phyloP scores from a whole-genome alignment of 2,329 filamentous ascomycete genomes.

The Macrophomina phaseolina region DNA sequence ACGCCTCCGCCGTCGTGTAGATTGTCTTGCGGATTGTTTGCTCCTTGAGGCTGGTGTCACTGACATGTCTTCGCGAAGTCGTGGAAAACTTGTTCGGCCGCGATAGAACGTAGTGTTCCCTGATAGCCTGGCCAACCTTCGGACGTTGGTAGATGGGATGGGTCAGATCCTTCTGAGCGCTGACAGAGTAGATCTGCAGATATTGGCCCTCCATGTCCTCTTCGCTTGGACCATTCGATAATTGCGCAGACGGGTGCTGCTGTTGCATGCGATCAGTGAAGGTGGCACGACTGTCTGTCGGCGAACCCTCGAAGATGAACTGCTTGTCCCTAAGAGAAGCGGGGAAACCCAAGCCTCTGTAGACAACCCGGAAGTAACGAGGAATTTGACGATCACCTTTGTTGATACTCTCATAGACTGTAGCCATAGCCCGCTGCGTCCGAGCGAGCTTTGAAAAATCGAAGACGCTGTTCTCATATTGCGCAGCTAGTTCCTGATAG shows the following conservation, averaged over 20 bases:
- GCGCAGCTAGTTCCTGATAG: conserved; percentile 87
- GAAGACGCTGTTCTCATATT: conserved; percentile 88
- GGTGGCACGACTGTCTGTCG: conserved; percentile 75
- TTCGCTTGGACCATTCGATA: conserved; percentile 71
- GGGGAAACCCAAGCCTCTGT: conserved; percentile 88
- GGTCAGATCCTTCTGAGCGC: conserved; percentile 77
- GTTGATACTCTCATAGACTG: conserved; percentile 85
- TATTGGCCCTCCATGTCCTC: conserved; percentile 92
- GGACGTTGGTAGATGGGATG: conserved; percentile 88
- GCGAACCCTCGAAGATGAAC: conserved; percentile 85
- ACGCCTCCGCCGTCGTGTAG: conserved; percentile 82
- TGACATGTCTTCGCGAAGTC: conserved; percentile 72
- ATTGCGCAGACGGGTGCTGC: conserved; percentile 83
- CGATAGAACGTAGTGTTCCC: conserved; percentile 84
- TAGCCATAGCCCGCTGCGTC: conserved; percentile 87
- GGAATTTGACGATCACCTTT: conserved; percentile 79
- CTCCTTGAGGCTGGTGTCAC: conserved; percentile 68
- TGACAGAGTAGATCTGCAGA: conserved; percentile 80
- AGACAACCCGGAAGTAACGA: conserved; percentile 90
- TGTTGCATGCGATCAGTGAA: conserved; percentile 94
- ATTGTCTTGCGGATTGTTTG: conserved; percentile 84
- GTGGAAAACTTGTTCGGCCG: conserved; percentile 80
- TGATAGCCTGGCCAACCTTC: conserved; percentile 79
- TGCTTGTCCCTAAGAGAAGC: conserved; percentile 82
- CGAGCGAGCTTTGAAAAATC: conserved; percentile 92